Conservation (phyloP, 805 yeast genomes). For the Priceomyces melissophilus region DNA sequence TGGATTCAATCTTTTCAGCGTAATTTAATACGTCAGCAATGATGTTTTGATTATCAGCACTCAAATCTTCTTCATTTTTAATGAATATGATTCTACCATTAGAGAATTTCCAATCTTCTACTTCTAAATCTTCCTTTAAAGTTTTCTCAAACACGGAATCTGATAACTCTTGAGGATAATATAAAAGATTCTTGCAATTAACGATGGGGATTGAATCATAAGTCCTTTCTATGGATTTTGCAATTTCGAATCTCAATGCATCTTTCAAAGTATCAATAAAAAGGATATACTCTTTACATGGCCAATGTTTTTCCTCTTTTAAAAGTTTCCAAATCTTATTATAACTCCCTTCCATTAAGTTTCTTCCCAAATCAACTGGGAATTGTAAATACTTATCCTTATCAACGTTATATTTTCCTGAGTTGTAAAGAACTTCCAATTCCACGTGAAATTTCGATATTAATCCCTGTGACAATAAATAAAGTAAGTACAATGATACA, state of each 20-base stretch:
- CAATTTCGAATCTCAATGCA: slow-evolving; percentile 84
- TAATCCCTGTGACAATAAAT: slow-evolving; percentile 76
- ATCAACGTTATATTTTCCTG: slow-evolving; percentile 59
- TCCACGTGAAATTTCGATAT: slow-evolving; percentile 89
- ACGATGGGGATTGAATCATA: slow-evolving; percentile 73
- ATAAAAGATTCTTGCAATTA: slow-evolving; percentile 78
- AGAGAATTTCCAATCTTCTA: slow-evolving; percentile 31
- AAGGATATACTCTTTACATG: slow-evolving; percentile 71
- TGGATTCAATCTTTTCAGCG: slow-evolving; percentile 90
- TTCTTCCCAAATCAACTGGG: slow-evolving; percentile 85
- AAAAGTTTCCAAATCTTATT: slow-evolving; percentile 83
- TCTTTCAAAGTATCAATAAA: slow-evolving; percentile 72
- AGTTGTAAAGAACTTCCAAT: slow-evolving; percentile 65
- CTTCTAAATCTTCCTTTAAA: slow-evolving; percentile 31
- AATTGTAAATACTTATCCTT: slow-evolving; percentile 60
- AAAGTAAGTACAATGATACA: slow-evolving; percentile 69
- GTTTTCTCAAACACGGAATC: slow-evolving; percentile 29
- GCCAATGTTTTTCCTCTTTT: slow-evolving; percentile 52
- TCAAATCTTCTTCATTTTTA: slow-evolving; percentile 48
- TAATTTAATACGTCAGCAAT: slow-evolving; percentile 76
- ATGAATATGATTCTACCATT: slow-evolving; percentile 35
- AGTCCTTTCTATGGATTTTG: slow-evolving; percentile 76
- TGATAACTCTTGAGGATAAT: slow-evolving; percentile 48
- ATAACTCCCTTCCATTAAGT: slow-evolving; percentile 96
- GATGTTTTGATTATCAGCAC: slow-evolving; percentile 40